These are phyloP conservation scores for Licmophora abbreviata DNA, from an alignment of 108 stramenopile species.

Conservation along the genomic window DNA sequence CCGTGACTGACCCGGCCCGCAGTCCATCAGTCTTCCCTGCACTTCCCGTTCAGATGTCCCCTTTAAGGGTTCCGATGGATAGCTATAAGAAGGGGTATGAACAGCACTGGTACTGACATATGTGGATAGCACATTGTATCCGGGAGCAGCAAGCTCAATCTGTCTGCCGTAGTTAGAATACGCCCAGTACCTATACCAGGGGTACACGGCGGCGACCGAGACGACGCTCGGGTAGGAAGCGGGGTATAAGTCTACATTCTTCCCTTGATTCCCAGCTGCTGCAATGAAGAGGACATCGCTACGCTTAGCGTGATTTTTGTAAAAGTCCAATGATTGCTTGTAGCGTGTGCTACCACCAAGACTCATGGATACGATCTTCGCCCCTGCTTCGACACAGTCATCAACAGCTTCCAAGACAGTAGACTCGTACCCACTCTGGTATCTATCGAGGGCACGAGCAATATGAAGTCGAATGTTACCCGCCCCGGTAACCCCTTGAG, in stretches of 20 bases:
- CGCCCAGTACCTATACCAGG: slow-evolving; percentile 9
- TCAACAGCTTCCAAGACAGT: slow-evolving; percentile 9
- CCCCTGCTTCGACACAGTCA: slow-evolving; percentile 29
- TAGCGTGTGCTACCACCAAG: slow-evolving; percentile 18
- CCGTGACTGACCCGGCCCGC: background rate
- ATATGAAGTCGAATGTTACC: slow-evolving; percentile 8
- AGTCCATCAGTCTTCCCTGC: background rate
- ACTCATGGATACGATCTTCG: slow-evolving; percentile 32
- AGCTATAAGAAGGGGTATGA: slow-evolving; percentile 1
- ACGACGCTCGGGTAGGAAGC: slow-evolving; percentile 34
- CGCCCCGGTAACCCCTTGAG: slow-evolving; percentile 11
- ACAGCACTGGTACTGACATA: background rate
- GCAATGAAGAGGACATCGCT: slow-evolving; percentile 28
- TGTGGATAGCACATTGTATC: slow-evolving; percentile 13
- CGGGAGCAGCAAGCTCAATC: slow-evolving; percentile 39
- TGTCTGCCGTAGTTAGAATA: slow-evolving; percentile 32
- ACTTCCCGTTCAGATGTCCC: background rate
- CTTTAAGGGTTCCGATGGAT: background rate
- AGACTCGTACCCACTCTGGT: slow-evolving; percentile 4
- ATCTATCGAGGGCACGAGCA: slow-evolving; percentile 2
- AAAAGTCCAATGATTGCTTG: background rate
- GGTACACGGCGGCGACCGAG: slow-evolving; percentile 35
- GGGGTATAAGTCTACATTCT: slow-evolving; percentile 18
- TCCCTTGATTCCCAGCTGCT: slow-evolving; percentile 42
- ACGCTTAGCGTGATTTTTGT: slow-evolving; percentile 12